These are phyloP conservation scores for Coemansia sp. DNA, from an alignment of 192 early-diverging fungal genomes.

Conservation along the genomic window DNA sequence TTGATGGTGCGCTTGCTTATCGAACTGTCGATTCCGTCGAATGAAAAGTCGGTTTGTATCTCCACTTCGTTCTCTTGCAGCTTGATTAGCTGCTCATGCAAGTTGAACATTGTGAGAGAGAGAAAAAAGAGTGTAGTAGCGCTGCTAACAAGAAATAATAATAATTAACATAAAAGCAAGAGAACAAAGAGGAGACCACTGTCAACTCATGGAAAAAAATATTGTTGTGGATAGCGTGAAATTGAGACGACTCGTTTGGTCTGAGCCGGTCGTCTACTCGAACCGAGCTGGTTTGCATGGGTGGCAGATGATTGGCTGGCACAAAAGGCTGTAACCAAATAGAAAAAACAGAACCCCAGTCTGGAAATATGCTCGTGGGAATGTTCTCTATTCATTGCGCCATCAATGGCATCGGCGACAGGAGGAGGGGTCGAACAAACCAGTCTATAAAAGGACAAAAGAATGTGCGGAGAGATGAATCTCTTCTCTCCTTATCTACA, in stretches of 20 bases:
- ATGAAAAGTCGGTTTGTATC: slow-evolving; percentile 43
- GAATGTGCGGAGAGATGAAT: neutral
- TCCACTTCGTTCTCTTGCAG: slow-evolving; percentile 60
- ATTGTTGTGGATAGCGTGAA: neutral
- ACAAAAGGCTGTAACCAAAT: no score
- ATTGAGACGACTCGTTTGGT: neutral
- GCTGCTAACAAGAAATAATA: neutral
- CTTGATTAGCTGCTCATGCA: slow-evolving; percentile 63
- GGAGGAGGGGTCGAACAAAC: neutral
- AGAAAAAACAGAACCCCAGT: neutral
- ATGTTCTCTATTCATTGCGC: neutral
- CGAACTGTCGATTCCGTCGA: slow-evolving; percentile 38
- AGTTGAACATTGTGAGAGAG: slow-evolving; percentile 44
- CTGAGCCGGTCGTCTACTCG: neutral
- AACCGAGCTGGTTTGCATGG: neutral
- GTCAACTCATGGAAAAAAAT: neutral
- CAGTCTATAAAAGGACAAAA: neutral
- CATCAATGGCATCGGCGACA: neutral
- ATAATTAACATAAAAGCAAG: slow-evolving; percentile 6
- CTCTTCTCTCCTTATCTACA: neutral
- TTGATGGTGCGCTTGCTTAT: slow-evolving; percentile 56
- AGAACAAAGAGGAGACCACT: neutral
- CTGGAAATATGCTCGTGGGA: neutral
- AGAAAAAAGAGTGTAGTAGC: neutral
- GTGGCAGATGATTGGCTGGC: no score